These are phyloP conservation scores for Mucor plumbeus DNA, from an alignment of 371 early-diverging fungal genomes.

Conservation along the genomic window DNA sequence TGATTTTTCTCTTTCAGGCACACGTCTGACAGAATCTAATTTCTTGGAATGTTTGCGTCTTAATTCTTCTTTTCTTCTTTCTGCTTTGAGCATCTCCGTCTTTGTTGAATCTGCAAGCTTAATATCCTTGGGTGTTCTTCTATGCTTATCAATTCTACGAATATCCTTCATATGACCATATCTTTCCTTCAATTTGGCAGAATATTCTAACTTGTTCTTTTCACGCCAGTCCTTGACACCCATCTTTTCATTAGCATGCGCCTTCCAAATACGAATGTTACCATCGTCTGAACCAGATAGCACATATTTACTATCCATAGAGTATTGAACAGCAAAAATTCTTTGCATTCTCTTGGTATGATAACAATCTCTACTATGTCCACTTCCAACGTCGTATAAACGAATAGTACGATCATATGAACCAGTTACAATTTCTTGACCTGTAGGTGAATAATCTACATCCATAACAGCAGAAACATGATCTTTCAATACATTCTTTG, in stretches of 20 bases:
- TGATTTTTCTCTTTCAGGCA: conserved; percentile 82
- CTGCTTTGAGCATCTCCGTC: conserved; percentile 79
- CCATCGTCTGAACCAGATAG: conserved; percentile 98
- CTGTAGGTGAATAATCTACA: conserved; percentile 98
- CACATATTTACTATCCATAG: conserved; percentile 96
- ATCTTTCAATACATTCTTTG: conserved; percentile 88
- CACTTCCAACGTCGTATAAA: conserved; percentile 82
- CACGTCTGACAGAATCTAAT: conserved; percentile 62
- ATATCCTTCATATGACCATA: conserved; percentile 95
- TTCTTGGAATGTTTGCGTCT: conserved; percentile 78
- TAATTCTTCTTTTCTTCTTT: conserved; percentile 85
- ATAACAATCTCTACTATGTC: conserved; percentile 95
- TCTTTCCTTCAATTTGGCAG: conserved; percentile 90
- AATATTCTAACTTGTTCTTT: conserved; percentile 80
- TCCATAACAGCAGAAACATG: conserved; percentile 98
- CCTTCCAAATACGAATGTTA: conserved; percentile 98
- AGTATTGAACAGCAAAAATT: conserved; percentile 88
- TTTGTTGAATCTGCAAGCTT: conserved; percentile 78
- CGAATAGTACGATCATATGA: conserved; percentile 96
- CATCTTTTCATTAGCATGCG: conserved; percentile 88
- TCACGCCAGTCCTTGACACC: conserved; percentile 84
- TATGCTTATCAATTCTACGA: conserved; percentile 84
- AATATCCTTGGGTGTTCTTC: conserved; percentile 86
- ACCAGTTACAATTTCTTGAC: conserved; percentile 95
- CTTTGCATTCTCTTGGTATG: conserved; percentile 99